Evolutionary conservation across 179 eudicot species (phyloP).

Genomic region (Vitellaria paradoxa): DNA sequence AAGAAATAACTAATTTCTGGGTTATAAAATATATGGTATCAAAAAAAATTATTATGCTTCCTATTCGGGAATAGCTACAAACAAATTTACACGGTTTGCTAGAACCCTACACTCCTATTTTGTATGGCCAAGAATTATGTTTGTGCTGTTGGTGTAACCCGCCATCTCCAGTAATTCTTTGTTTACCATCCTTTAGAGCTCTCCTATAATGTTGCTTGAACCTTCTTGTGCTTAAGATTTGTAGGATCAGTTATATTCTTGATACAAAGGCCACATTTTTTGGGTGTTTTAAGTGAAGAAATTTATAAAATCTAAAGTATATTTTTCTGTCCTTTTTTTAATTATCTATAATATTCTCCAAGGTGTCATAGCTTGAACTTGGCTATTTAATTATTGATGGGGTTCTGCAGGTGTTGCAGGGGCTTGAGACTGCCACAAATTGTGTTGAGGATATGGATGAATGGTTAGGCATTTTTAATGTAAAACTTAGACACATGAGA

Average conservation of each 20-base stretch:
- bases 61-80: too few species aligned
- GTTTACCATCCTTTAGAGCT: too few species aligned
- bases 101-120: too few species aligned
- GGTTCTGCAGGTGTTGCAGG: constrained; percentile 67
- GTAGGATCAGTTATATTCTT: neutral
- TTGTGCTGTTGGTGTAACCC: too few species aligned
- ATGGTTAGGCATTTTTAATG: constrained; percentile 94
- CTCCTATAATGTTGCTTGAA: neutral
- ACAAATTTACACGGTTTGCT: too few species aligned
- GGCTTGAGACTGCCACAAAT: constrained; percentile 66
- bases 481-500: constrained; percentile 97
- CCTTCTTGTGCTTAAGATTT: neutral
- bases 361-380: constrained; percentile 6
- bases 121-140: too few species aligned
- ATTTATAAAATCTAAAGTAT: neutral
- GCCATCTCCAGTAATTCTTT: too few species aligned
- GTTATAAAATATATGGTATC: too few species aligned
- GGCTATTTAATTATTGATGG: constrained; percentile 10
- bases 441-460: constrained; percentile 99
- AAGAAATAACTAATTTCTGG: too few species aligned
- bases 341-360: neutral
- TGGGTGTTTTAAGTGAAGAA: constrained; percentile 5
- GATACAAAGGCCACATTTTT: constrained; percentile 1
- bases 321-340: too few species aligned
- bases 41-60: too few species aligned